Evolutionary conservation across 768 basidiomycete genomes (phyloP).

Genomic region (Mycena chlorophos): DNA sequence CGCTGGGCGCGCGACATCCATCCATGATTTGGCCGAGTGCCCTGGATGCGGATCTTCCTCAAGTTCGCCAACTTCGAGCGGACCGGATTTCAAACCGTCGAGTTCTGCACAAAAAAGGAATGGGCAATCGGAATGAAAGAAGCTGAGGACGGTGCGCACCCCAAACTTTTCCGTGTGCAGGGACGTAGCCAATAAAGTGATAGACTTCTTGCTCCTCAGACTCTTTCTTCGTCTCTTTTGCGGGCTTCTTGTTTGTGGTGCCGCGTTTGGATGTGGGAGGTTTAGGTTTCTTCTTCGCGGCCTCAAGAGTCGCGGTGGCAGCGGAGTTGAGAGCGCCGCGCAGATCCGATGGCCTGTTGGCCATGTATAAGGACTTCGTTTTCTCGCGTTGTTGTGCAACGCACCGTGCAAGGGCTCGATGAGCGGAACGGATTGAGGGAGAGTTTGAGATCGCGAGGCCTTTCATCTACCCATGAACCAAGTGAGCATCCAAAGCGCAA

Average conservation of each 20-base stretch:
- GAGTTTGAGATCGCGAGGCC: constrained; percentile 62
- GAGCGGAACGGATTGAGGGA: constrained; percentile 51
- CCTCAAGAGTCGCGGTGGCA: constrained; percentile 45
- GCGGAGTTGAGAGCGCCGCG: constrained; percentile 52
- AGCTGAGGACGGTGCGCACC: no score
- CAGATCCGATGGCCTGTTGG: constrained; percentile 53
- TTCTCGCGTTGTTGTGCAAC: constrained; percentile 11
- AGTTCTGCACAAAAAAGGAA: no score
- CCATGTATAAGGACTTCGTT: constrained; percentile 4
- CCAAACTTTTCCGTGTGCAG: constrained; percentile 65
- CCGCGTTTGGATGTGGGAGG: constrained; percentile 13
- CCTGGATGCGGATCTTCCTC: constrained; percentile 15
- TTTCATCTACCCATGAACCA: constrained; percentile 48
- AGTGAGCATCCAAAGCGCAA: background rate
- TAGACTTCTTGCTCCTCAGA: constrained; percentile 46
- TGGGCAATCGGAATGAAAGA: no score
- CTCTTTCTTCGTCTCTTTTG: constrained; percentile 23
- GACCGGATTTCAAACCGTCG: constrained; percentile 62
- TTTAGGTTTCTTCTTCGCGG: constrained; percentile 39
- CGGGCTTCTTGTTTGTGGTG: constrained; percentile 24
- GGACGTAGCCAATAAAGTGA: constrained; percentile 69
- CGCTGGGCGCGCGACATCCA: constrained; percentile 61
- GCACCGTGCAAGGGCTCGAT: constrained; percentile 63
- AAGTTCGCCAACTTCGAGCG: constrained; percentile 65
- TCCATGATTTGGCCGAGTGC: constrained; percentile 43